A percentile compares a stretch with the other conserved stretches of the same genome.
phyloP scores from a whole-genome alignment of 371 early-diverging fungal species.

The Rhizomucor miehei region DNA sequence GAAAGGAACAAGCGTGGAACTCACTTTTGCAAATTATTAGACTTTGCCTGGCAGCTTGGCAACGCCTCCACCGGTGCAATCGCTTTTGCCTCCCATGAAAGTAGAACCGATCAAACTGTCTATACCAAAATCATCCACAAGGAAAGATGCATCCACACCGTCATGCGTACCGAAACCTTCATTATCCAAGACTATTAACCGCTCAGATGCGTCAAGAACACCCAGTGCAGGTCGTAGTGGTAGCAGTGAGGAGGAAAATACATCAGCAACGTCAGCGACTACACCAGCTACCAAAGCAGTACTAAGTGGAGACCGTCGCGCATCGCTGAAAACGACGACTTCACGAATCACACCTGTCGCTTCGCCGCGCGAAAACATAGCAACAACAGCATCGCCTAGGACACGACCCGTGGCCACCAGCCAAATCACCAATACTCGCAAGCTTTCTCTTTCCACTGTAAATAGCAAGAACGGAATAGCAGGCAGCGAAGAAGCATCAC shows the following conservation, averaged over 20 bases:
- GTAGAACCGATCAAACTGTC: slow-evolving; percentile 40
- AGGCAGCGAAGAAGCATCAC: slow-evolving; percentile 10
- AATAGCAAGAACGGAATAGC: slow-evolving; percentile 7
- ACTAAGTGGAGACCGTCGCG: slow-evolving; percentile 9
- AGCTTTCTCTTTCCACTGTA: slow-evolving; percentile 15
- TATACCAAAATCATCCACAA: slow-evolving; percentile 19
- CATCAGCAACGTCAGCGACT: slow-evolving; percentile 1
- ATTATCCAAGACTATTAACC: slow-evolving; percentile 2
- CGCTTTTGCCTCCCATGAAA: slow-evolving; percentile 49
- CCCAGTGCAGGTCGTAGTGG: slow-evolving; percentile 4
- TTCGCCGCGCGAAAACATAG: slow-evolving; percentile 12
- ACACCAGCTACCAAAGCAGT: slow-evolving; percentile 1
- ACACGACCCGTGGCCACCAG: slow-evolving; percentile 8
- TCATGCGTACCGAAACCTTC: slow-evolving; percentile 26
- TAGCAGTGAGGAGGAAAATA: slow-evolving; percentile 23
- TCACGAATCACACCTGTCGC: slow-evolving; percentile 13
- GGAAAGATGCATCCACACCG: slow-evolving; percentile 15
- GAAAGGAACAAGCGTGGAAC: background rate
- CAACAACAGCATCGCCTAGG: slow-evolving; percentile 8
- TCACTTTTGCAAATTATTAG: slow-evolving; percentile 13
- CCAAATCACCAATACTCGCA: slow-evolving; percentile 10
- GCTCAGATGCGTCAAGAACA: background rate
- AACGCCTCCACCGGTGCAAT: slow-evolving; percentile 40
- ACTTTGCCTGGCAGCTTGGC: slow-evolving; percentile 50
- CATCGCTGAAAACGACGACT: slow-evolving; percentile 12